Evolutionary conservation across 116 monocot genomes (phyloP).

Genomic region (Dioscorea cayenensis): DNA sequence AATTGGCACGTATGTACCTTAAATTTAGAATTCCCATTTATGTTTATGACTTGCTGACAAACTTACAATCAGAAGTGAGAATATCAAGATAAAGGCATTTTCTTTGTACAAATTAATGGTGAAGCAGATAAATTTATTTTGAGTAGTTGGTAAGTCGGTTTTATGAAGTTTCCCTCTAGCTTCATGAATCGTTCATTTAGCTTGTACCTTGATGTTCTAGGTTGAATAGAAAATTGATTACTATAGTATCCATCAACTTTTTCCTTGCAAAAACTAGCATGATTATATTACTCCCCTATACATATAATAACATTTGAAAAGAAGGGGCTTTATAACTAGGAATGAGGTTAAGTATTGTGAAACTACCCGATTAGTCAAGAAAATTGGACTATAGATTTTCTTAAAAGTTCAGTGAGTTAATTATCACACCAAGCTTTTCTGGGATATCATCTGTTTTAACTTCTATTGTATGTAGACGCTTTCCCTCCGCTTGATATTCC

Average conservation of each 20-base stretch:
- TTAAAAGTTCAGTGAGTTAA: background rate
- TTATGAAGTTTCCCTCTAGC: too few species aligned
- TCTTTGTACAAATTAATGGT: too few species aligned
- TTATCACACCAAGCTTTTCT: background rate
- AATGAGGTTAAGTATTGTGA: background rate
- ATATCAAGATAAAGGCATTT: background rate
- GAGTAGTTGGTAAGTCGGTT: too few species aligned
- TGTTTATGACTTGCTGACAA: background rate
- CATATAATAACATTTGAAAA: too few species aligned
- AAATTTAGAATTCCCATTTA: background rate
- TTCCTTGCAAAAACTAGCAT: too few species aligned
- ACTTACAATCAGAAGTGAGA: background rate
- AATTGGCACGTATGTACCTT: constrained; percentile 22
- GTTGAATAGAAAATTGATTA: too few species aligned
- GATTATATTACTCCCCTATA: too few species aligned
- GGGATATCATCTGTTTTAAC: background rate
- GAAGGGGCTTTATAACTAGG: background rate
- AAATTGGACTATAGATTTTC: background rate
- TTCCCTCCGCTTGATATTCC: background rate
- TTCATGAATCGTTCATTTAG: too few species aligned
- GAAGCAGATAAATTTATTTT: too few species aligned
- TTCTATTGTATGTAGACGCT: background rate
- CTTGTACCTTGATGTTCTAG: too few species aligned
- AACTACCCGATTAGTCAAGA: background rate
- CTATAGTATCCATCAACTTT: too few species aligned